Evolutionary conservation across 805 yeast species (phyloP).

Genomic region (Hanseniaspora clermontiae): DNA sequence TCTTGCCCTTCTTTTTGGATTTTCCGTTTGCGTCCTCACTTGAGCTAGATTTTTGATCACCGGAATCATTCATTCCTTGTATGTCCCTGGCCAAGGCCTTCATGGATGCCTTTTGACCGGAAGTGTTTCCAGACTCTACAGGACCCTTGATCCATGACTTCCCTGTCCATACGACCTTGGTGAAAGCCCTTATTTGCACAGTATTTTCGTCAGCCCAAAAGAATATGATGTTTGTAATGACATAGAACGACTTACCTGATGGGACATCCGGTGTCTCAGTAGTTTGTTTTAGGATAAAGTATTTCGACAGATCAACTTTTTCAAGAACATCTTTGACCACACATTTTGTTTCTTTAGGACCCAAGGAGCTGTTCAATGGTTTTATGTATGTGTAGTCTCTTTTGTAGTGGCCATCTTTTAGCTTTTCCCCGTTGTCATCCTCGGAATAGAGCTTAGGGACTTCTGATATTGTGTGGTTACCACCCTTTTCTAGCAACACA

Average conservation of each 20-base stretch:
- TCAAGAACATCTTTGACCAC: slow-evolving; percentile 44
- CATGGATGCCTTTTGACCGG: slow-evolving; percentile 57
- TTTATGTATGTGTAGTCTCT: slow-evolving; percentile 46
- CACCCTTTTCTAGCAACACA: slow-evolving; percentile 42
- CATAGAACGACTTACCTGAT: slow-evolving; percentile 55
- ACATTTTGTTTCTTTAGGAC: slow-evolving; percentile 63
- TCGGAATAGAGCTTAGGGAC: slow-evolving; percentile 38
- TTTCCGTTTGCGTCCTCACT: neutral
- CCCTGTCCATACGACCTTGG: slow-evolving; percentile 57
- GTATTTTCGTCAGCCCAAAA: slow-evolving; percentile 52
- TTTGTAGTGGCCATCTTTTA: slow-evolving; percentile 30
- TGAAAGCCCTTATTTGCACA: slow-evolving; percentile 37
- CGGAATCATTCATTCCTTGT: neutral
- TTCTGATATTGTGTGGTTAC: slow-evolving; percentile 49
- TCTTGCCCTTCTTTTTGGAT: neutral
- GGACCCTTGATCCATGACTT: slow-evolving; percentile 67
- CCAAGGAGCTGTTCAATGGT: slow-evolving; percentile 50
- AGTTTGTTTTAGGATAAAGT: slow-evolving; percentile 36
- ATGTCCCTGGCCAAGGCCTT: slow-evolving; percentile 34
- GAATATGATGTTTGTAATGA: slow-evolving; percentile 44
- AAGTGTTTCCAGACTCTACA: slow-evolving; percentile 61
- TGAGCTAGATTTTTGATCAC: neutral
- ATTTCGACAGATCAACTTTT: slow-evolving; percentile 34
- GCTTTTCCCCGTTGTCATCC: slow-evolving; percentile 42
- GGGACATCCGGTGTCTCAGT: slow-evolving; percentile 67